Conservation (phyloP, 2,329 filamentous ascomycete species). For the Aspergillus sergii region DNA sequence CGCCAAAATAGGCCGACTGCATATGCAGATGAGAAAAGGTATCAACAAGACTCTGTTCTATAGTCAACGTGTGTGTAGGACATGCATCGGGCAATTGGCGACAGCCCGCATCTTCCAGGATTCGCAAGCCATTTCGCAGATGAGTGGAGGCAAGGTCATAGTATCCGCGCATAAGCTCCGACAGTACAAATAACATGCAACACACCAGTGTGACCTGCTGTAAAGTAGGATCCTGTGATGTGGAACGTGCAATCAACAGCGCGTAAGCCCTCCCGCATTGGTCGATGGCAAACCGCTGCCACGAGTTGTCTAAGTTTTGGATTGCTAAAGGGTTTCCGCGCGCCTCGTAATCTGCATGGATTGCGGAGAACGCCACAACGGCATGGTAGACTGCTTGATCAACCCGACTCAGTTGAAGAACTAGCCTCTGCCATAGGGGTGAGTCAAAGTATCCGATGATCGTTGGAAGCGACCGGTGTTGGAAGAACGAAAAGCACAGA, state of each 20-base stretch:
- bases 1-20: conserved; percentile 8
- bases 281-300: conserved; percentile 26
- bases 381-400: conserved; percentile 26
- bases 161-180: conserved; percentile 28
- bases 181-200: conserved; percentile 28
- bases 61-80: neutral
- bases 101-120: neutral
- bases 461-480: conserved; percentile 12
- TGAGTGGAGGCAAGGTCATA: conserved; percentile 24
- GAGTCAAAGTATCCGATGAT: conserved; percentile 18
- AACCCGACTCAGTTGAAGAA: conserved; percentile 27
- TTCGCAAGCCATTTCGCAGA: conserved; percentile 23
- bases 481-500: conserved; percentile 25
- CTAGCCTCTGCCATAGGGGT: conserved; percentile 18
- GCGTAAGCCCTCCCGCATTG: conserved; percentile 27
- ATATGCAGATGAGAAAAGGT: conserved; percentile 10
- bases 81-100: neutral
- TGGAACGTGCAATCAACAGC: conserved; percentile 17
- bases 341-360: conserved; percentile 20
- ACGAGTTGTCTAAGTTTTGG: neutral
- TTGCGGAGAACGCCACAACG: conserved; percentile 25
- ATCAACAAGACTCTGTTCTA: conserved; percentile 5
- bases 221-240: conserved; percentile 18
- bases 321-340: conserved; percentile 10
- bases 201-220: conserved; percentile 23